phyloP scores from a whole-genome alignment of 306 rosid species.

The Lupinus albus region DNA sequence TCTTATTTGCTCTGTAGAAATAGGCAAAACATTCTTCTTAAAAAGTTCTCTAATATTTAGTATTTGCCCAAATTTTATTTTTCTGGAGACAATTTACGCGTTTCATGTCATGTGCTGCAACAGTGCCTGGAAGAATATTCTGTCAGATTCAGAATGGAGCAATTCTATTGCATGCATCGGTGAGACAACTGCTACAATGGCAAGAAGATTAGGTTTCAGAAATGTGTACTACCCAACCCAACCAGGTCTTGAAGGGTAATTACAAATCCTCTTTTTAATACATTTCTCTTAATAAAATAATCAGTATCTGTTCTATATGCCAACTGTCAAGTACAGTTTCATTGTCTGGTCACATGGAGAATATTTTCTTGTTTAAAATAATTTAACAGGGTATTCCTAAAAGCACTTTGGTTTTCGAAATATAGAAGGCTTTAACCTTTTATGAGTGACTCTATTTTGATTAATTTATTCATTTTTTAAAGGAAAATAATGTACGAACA shows the following conservation, averaged over 20 bases:
- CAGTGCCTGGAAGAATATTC: conserved; percentile 89
- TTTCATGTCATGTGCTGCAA: conserved; percentile 44
- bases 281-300: conserved; percentile 19
- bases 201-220: conserved; percentile 72
- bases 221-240: conserved; percentile 75
- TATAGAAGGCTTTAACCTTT: background rate
- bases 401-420: conserved; percentile 15
- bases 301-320: conserved; percentile 15
- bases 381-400: conserved; percentile 16
- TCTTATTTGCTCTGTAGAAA: conserved; percentile 31
- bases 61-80: background rate
- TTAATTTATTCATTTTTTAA: background rate
- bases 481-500: background rate
- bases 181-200: conserved; percentile 87
- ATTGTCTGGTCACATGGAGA: conserved; percentile 9
- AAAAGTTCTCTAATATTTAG: conserved; percentile 24
- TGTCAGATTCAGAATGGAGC: conserved; percentile 62
- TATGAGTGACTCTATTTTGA: conserved; percentile 4
- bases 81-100: conserved; percentile 20
- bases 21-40: conserved; percentile 11
- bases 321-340: conserved; percentile 14
- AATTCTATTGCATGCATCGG: conserved; percentile 92
- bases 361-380: conserved; percentile 20
- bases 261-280: conserved; percentile 13
- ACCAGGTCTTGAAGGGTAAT: conserved; percentile 97